Conservation (phyloP, 768 basidiomycete genomes). For the Cubamyces lactineus region DNA sequence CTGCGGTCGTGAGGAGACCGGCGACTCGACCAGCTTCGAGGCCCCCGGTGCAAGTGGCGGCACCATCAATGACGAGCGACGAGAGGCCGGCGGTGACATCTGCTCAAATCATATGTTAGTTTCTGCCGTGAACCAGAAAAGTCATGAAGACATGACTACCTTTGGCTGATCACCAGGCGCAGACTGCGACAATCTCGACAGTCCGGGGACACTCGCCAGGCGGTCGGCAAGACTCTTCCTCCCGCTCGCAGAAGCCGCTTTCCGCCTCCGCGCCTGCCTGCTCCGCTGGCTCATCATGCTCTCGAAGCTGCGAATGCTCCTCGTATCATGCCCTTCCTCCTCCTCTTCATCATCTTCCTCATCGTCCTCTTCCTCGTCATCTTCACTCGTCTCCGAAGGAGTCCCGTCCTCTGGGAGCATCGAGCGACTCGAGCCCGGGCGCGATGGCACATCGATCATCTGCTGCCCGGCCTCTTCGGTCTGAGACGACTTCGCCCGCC, state of each 20-base stretch:
- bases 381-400: conserved; percentile 34
- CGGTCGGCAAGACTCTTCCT: conserved; percentile 82
- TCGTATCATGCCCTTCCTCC: conserved; percentile 52
- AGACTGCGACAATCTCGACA: conserved; percentile 46
- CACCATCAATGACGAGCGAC: conserved; percentile 45
- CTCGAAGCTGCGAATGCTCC: conserved; percentile 86
- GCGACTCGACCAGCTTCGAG: conserved; percentile 42
- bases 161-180: conserved; percentile 18
- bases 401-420: conserved; percentile 32
- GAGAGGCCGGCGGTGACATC: conserved; percentile 42
- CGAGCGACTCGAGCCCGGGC: conserved; percentile 53
- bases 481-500: conserved; percentile 35
- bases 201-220: conserved; percentile 73
- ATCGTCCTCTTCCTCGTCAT: conserved; percentile 44
- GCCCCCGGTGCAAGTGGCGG: conserved; percentile 29
- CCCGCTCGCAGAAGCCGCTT: conserved; percentile 32
- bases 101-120: conserved; percentile 21
- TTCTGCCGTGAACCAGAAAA: neutral
- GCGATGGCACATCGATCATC: conserved; percentile 57
- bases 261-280: conserved; percentile 33
- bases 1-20: conserved; percentile 42
- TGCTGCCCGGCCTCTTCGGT: conserved; percentile 50
- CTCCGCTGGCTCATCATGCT: conserved; percentile 72
- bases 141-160: conserved; percentile 16
- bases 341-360: conserved; percentile 45